These are phyloP conservation scores for Peltaster fructicola DNA, from an alignment of 2,329 filamentous ascomycete genomes.

Conservation along the genomic window DNA sequence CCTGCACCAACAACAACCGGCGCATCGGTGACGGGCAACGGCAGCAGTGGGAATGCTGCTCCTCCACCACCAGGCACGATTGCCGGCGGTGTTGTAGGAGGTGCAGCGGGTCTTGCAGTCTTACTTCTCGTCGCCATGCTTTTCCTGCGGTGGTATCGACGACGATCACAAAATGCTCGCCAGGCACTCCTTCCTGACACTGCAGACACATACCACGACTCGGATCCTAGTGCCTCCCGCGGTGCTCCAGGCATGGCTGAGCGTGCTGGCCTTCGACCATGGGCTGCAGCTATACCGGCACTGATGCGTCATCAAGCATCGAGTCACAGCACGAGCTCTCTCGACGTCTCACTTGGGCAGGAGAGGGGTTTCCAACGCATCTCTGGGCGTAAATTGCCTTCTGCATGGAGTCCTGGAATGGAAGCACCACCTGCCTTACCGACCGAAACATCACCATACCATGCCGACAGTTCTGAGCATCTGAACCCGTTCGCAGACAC, in stretches of 20 bases:
- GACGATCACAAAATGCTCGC: constrained; percentile 9
- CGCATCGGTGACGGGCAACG: constrained; percentile 2
- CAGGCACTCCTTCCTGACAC: constrained; percentile 11
- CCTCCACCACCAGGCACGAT: constrained; percentile 33
- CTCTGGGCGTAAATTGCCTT: constrained; percentile 31
- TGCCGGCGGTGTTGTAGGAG: constrained; percentile 45
- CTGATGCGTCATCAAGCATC: constrained; percentile 20
- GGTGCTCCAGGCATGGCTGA: constrained; percentile 23
- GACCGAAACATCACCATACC: constrained; percentile 4
- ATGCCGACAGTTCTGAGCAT: constrained; percentile 8
- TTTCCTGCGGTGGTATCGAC: constrained; percentile 35
- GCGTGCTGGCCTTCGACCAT: constrained; percentile 21
- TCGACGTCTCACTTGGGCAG: too few relatives aligned
- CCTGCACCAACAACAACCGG: too few relatives aligned
- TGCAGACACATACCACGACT: constrained; percentile 3
- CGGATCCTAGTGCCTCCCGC: constrained; percentile 5
- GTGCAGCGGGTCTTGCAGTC: constrained; percentile 38
- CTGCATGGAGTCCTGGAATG: constrained; percentile 31
- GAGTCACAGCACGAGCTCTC: too few relatives aligned
- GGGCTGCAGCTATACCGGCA: constrained; percentile 20
- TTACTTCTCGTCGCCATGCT: constrained; percentile 34
- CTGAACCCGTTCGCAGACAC: constrained; percentile 4
- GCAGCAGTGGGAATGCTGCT: constrained; percentile 6
- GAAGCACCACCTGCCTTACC: constrained; percentile 15
- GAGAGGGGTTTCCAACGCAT: constrained; percentile 30